phyloP scores from a whole-genome alignment of 805 yeast genomes.

The Dipodascopsis uninucleata region DNA sequence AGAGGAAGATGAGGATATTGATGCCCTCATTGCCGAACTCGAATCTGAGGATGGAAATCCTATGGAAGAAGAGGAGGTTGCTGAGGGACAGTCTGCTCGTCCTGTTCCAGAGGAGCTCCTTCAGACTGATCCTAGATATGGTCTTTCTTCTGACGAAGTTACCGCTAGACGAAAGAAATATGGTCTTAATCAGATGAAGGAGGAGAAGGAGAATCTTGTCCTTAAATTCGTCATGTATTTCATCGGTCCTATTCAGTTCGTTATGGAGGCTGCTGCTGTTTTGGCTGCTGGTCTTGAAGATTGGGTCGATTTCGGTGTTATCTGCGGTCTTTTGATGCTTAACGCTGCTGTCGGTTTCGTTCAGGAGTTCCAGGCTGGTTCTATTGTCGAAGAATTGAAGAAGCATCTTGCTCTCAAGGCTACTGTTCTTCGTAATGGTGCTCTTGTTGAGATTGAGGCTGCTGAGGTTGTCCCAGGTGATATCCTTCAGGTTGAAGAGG shows the following conservation, averaged over 20 bases:
- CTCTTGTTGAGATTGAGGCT: slow-evolving; percentile 68
- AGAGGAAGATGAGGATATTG: slow-evolving; percentile 68
- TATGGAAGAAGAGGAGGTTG: slow-evolving; percentile 42
- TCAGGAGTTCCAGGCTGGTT: slow-evolving; percentile 97
- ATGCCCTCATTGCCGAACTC: slow-evolving; percentile 55
- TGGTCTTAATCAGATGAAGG: slow-evolving; percentile 88
- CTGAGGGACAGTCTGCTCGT: slow-evolving; percentile 58
- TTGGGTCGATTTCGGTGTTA: slow-evolving; percentile 99
- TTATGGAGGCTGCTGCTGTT: slow-evolving; percentile 94
- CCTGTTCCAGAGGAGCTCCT: slow-evolving; percentile 83
- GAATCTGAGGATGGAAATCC: slow-evolving; percentile 52
- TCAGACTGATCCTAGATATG: slow-evolving; percentile 74
- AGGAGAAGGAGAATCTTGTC: slow-evolving; percentile 75
- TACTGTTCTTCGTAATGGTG: slow-evolving; percentile 77
- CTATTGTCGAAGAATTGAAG: slow-evolving; percentile 93
- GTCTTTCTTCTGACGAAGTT: slow-evolving; percentile 77
- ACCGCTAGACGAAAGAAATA: slow-evolving; percentile 80
- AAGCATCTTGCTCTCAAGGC: slow-evolving; percentile 92
- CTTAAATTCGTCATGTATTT: slow-evolving; percentile 82
- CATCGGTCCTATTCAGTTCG: slow-evolving; percentile 94
- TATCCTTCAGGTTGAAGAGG: slow-evolving; percentile 86
- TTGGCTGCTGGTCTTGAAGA: slow-evolving; percentile 95
- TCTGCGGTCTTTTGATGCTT: slow-evolving; percentile 77
- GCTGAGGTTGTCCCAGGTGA: slow-evolving; percentile 94
- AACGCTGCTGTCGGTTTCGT: slow-evolving; percentile 94